A percentile compares a stretch with the other conserved stretches of the same genome.
These are phyloP conservation scores for Albizia julibrissin DNA, from an alignment of 306 rosid genomes.

Conservation along the genomic window DNA sequence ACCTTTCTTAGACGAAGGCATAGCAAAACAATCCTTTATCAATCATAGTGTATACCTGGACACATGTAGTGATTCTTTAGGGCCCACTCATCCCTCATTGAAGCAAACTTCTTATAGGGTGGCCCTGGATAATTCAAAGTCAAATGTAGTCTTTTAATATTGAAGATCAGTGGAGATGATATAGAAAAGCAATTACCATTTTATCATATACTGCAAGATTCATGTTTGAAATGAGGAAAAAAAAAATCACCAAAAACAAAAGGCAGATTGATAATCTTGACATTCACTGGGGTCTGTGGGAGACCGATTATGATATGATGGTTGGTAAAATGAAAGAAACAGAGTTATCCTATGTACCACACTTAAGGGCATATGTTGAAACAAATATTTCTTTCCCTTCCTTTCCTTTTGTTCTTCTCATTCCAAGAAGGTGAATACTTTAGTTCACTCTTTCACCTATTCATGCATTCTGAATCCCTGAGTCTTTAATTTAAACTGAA, in stretches of 20 bases:
- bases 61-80: slow-evolving; percentile 83
- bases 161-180: slow-evolving; percentile 21
- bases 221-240: neutral
- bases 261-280: slow-evolving; percentile 12
- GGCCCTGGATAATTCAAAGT: slow-evolving; percentile 63
- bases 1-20: slow-evolving; percentile 10
- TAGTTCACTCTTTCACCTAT: slow-evolving; percentile 6
- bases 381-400: neutral
- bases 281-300: slow-evolving; percentile 14
- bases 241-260: neutral
- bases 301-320: neutral
- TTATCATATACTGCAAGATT: slow-evolving; percentile 18
- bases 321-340: neutral
- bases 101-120: slow-evolving; percentile 89
- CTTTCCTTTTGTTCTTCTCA: slow-evolving; percentile 31
- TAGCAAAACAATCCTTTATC: neutral
- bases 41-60: slow-evolving; percentile 62
- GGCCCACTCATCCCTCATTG: slow-evolving; percentile 91
- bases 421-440: slow-evolving; percentile 2
- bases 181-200: slow-evolving; percentile 8
- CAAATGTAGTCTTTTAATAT: slow-evolving; percentile 20
- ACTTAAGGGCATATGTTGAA: neutral
- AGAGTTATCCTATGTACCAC: neutral
- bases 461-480: neutral
- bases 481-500: slow-evolving; percentile 3